Base-by-base conservation (phyloP, 1,139 yeast genomes). In the Kurtzmaniella quercitrusa region DNA sequence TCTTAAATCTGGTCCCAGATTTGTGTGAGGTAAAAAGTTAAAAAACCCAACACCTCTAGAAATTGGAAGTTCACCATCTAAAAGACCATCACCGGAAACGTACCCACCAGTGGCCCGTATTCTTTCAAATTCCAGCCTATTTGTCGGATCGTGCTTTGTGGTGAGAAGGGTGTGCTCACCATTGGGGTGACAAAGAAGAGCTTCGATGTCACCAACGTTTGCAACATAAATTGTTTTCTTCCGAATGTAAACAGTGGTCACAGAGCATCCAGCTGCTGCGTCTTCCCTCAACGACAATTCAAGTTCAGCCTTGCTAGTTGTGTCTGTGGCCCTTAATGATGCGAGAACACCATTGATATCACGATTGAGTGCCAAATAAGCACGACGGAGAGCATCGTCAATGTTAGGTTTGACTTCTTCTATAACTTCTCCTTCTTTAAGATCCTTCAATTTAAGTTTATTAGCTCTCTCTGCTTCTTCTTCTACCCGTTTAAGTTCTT, bases 21-120 rank as follows among this genome's bases (percentile, higher is more conserved):
- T 88, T 26, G 94, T 81, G 59, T 88, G 96, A 1, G 98, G 97
- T 42, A 89, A 73, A 53, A 84, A 73, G 51, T 88, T 85, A 60
- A 85, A 84, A 59, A 87, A 91, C 0, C 99, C 98, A 43, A 88
- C 89, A 23, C 96, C 96, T 52, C 98, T 77, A 1, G 97, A 87
- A 34, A 89, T 86, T 40, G 82, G 83, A 20, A 88, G 74, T 33
- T 80, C 83, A 38, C 94, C 95, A 60, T 91, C 96, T 39, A 93
- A 74, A 45, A 83, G 82, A 45, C 95, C 96, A 54, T 85, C 86
- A 12, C 88, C 85, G 2, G 88, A 80, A 15, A 93, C 96, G 57
- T 78, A 84, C 1, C 98, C 98, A 41, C 98, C 98, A 17, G 95
- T 80, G 2, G 88, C 87, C 54, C 98, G 74, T 40, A 94, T 88